Evolutionary conservation across 441 rosid species (phyloP).

Genomic region (Populus tomentosa): DNA sequence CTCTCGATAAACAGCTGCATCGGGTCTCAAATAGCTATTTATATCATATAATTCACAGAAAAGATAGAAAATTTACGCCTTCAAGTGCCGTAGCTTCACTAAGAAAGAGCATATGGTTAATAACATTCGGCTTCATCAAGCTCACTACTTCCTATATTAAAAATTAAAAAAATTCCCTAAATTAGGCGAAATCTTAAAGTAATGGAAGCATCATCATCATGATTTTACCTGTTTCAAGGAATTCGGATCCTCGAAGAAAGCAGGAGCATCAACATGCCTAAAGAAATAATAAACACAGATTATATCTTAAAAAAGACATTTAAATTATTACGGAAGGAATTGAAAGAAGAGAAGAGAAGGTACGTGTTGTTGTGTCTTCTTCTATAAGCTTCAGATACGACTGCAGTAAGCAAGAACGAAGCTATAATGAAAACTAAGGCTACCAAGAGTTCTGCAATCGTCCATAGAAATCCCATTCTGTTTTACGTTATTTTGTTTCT

Average conservation of each 20-base stretch:
- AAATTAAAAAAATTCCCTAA: background rate
- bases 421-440: slow-evolving; percentile 22
- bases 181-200: background rate
- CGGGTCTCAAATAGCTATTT: background rate
- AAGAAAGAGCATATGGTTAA: background rate
- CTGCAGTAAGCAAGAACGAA: slow-evolving; percentile 32
- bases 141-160: background rate
- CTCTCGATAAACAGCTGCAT: background rate
- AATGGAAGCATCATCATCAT: background rate
- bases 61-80: background rate
- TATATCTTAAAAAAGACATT: background rate
- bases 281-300: background rate
- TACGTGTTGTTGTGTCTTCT: slow-evolving; percentile 68
- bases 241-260: slow-evolving; percentile 74
- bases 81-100: background rate
- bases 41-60: background rate
- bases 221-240: slow-evolving; percentile 57
- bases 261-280: slow-evolving; percentile 59
- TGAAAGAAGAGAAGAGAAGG: background rate
- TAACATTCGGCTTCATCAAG: background rate
- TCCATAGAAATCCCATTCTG: slow-evolving; percentile 42
- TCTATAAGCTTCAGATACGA: slow-evolving; percentile 54
- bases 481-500: background rate
- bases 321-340: background rate
- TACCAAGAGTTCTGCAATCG: slow-evolving; percentile 30